Evolutionary conservation across 1,139 yeast genomes (phyloP).

Genomic region (Yamadazyma epiphylla): DNA sequence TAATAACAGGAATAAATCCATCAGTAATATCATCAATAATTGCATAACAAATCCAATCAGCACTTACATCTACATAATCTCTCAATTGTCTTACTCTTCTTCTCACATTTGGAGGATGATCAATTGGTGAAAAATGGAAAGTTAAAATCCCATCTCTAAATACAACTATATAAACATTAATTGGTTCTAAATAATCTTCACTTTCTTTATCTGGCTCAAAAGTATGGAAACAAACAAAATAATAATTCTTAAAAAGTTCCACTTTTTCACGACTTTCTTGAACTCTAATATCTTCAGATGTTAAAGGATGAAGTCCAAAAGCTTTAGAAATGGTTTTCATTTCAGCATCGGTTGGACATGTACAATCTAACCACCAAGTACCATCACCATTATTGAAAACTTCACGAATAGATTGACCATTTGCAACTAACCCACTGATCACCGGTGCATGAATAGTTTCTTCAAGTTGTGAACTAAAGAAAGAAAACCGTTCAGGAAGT

Average conservation of each 20-base stretch:
- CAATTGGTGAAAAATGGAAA: slow-evolving; percentile 80
- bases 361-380: slow-evolving; percentile 76
- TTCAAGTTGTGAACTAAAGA: slow-evolving; percentile 75
- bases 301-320: slow-evolving; percentile 77
- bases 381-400: slow-evolving; percentile 62
- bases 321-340: slow-evolving; percentile 65
- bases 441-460: slow-evolving; percentile 90
- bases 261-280: slow-evolving; percentile 86
- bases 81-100: slow-evolving; percentile 87
- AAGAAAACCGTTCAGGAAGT: slow-evolving; percentile 73
- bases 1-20: slow-evolving; percentile 88
- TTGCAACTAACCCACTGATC: slow-evolving; percentile 65
- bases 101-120: slow-evolving; percentile 83
- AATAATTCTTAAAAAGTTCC: slow-evolving; percentile 68
- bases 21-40: slow-evolving; percentile 91
- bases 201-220: slow-evolving; percentile 74
- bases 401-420: slow-evolving; percentile 61
- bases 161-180: slow-evolving; percentile 83
- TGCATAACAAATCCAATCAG: slow-evolving; percentile 95
- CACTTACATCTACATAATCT: slow-evolving; percentile 80
- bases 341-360: slow-evolving; percentile 66
- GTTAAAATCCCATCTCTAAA: slow-evolving; percentile 80
- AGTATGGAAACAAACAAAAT: slow-evolving; percentile 80
- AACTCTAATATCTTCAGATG: slow-evolving; percentile 82
- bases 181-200: slow-evolving; percentile 81